A percentile compares a stretch with the other conserved stretches of the same genome.
Conservation (phyloP, 1,284 basidiomycete genomes). For the Cryptococcus sp. region DNA sequence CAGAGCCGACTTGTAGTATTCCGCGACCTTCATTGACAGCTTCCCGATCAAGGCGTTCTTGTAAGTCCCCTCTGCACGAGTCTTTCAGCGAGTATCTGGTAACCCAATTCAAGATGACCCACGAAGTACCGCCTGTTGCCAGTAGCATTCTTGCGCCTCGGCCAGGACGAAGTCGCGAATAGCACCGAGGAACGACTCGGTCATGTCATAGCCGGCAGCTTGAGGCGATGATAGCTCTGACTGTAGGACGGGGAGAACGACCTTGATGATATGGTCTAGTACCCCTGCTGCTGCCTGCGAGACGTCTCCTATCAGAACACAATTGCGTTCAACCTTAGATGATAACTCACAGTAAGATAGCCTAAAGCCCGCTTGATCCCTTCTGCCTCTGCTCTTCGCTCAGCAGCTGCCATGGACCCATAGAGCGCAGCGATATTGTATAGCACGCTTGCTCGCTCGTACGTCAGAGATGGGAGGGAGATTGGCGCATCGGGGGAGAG, state of each 20-base stretch:
- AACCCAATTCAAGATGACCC: constrained; percentile 15
- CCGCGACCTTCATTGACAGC: constrained; percentile 72
- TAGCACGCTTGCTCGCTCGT: constrained; percentile 72
- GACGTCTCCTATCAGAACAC: not conserved
- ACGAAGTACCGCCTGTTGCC: constrained; percentile 90
- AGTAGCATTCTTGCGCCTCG: constrained; percentile 95
- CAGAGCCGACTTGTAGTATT: constrained; percentile 66
- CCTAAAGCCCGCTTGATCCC: constrained; percentile 71
- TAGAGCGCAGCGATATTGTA: constrained; percentile 84
- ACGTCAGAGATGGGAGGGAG: constrained; percentile 69
- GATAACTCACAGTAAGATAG: constrained; percentile 66
- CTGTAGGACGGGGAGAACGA: constrained; percentile 62
- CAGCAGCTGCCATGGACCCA: constrained; percentile 56
- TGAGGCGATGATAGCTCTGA: constrained; percentile 56
- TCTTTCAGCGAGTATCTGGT: not conserved
- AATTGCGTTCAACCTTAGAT: not conserved
- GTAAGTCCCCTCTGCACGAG: constrained; percentile 61
- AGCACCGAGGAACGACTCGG: constrained; percentile 63
- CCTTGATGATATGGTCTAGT: constrained; percentile 65
- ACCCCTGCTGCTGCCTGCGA: constrained; percentile 73
- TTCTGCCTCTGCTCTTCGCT: constrained; percentile 68
- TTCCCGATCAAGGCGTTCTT: constrained; percentile 86
- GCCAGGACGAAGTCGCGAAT: constrained; percentile 82
- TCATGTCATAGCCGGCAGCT: constrained; percentile 62
- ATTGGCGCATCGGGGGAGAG: constrained; percentile 60